Base-by-base conservation (phyloP, 345 rosid species). In the Populus euphratica region DNA sequence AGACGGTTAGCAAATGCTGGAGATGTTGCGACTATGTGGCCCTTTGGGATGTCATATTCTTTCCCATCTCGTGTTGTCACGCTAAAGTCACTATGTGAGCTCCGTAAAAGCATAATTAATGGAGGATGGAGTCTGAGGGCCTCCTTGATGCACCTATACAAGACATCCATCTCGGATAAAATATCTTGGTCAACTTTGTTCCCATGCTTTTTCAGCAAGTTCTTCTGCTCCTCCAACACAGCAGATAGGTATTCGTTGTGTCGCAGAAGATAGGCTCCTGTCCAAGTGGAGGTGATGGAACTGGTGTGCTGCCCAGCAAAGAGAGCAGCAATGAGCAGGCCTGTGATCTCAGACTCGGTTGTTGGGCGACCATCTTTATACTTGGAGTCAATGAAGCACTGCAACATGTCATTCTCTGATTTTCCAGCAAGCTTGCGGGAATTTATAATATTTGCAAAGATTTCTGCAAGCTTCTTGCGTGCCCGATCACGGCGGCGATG, bases 231-330 rank as follows among this genome's bases (percentile, higher is more conserved):
- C 62, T 91, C 92, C 75, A 84, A 4, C 23, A 90, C 98, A 38
- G 89, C 90, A 18, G 89, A 78, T 66, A 89, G 80, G 82, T 82
- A 88, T 73, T 93, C 74, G 82, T 87, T 90, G 86, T 88, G 79
- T 47, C 80, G 80, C 73, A 95, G 89, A 68, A 93, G 92, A 78
- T 95, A 93, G 76, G 99, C 94, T 35, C 99, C 99, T 1, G 97
- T 92, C 99, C 99, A 96, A 0, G 92, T 90, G 74, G 98, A 96
- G 74, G 99, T 93, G 86, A 96, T 96, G 66, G 99, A 96, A 83
- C 99, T 96, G 27, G 99, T 96, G 85, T 96, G 99, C 89, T 96
- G 99, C 64, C 99, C 98, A 21, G 97, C 98, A 85, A 96, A 96
- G 63, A 96, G 91, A 78, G 98, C 97, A 44, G 99, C 99, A 64